Evolutionary conservation across 2,329 filamentous ascomycete species (phyloP).

Genomic region (Colletotrichum tropicale): DNA sequence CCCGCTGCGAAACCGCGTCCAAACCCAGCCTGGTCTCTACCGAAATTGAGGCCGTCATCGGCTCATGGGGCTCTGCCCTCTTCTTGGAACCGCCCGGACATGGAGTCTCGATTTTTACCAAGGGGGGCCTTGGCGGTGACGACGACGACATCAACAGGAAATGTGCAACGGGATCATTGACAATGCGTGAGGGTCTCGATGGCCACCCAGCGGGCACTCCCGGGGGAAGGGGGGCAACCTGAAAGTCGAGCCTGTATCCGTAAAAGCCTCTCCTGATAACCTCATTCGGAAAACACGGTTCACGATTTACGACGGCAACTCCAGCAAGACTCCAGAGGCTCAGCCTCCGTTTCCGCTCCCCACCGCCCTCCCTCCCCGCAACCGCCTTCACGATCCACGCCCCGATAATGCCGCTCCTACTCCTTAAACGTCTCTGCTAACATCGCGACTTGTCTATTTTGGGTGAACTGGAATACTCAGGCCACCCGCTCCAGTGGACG

Average conservation of each 20-base stretch:
- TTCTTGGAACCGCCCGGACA: not conserved
- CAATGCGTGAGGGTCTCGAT: not conserved
- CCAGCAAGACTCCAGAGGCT: not conserved
- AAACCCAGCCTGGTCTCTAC: not conserved
- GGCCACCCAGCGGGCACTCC: not conserved
- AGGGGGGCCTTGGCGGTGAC: not conserved
- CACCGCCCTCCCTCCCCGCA: conserved; percentile 1
- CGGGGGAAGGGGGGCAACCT: not conserved
- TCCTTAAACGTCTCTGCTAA: not conserved
- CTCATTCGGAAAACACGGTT: not conserved
- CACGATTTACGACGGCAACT: not conserved
- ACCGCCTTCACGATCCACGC: not conserved
- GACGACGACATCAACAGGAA: not conserved
- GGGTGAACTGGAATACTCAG: not conserved
- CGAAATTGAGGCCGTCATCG: conserved; percentile 8
- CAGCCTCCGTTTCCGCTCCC: not conserved
- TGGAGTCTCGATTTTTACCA: not conserved
- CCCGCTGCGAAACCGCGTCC: not conserved
- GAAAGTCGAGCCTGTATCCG: not conserved
- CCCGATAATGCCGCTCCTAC: conserved; percentile 1
- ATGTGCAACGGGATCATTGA: not conserved
- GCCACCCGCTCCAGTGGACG: not conserved
- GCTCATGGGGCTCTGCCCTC: not conserved
- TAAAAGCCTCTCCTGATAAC: not conserved
- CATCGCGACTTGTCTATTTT: not conserved